Evolutionary conservation across 441 rosid species (phyloP).

Genomic region (Brassica hybrid): DNA sequence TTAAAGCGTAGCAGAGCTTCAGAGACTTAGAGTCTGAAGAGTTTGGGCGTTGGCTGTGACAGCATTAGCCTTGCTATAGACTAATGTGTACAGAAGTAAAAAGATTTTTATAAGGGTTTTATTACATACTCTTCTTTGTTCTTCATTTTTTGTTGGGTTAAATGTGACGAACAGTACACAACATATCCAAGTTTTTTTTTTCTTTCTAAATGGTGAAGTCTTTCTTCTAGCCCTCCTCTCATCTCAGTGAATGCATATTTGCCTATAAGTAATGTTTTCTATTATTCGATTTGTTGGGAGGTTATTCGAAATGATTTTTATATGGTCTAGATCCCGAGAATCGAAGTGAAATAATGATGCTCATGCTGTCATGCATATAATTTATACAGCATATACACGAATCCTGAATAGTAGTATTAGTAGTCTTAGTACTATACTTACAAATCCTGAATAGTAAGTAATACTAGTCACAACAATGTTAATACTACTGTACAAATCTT

Average conservation of each 20-base stretch:
- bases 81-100: conserved; percentile 27
- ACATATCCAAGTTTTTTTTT: conserved; percentile 7
- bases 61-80: conserved; percentile 23
- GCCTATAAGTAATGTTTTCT: not conserved
- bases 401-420: conserved; percentile 1
- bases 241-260: no score
- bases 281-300: not conserved
- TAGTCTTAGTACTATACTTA: no score
- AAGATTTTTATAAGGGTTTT: not conserved
- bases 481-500: conserved; percentile 45
- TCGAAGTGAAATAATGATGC: conserved; percentile 20
- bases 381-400: conserved; percentile 26
- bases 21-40: conserved; percentile 12
- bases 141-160: not conserved
- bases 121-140: conserved; percentile 4
- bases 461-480: conserved; percentile 36
- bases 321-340: not conserved
- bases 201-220: not conserved
- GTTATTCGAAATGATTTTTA: not conserved
- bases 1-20: conserved; percentile 31
- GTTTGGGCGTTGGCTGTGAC: conserved; percentile 1
- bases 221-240: no score
- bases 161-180: not conserved
- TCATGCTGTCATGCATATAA: conserved; percentile 14
- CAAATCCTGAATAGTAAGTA: conserved; percentile 1